A percentile compares a stretch with the other conserved stretches of the same genome.
phyloP scores from a whole-genome alignment of 2,329 filamentous ascomycete species.

The Fusarium buharicum region DNA sequence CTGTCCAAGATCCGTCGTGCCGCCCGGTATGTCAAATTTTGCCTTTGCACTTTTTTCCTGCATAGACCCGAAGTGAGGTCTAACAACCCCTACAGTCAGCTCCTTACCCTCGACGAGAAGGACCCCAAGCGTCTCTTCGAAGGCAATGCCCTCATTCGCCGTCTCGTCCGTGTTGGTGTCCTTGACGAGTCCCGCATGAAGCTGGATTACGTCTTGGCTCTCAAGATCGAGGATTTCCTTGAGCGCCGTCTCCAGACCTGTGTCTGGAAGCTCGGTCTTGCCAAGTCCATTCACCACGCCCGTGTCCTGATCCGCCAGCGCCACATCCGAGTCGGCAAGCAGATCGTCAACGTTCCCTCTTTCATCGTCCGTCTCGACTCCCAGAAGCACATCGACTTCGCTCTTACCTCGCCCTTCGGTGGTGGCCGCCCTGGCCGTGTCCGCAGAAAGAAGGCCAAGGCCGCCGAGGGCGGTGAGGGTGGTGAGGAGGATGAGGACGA shows the following conservation, averaged over 20 bases:
- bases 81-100: slow-evolving; percentile 76
- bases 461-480: slow-evolving; percentile 84
- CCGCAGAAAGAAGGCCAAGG: slow-evolving; percentile 99
- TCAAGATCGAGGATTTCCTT: slow-evolving; percentile 99
- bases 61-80: slow-evolving; percentile 13
- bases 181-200: slow-evolving; percentile 99
- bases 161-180: slow-evolving; percentile 99
- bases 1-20: slow-evolving; percentile 99
- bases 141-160: slow-evolving; percentile 99
- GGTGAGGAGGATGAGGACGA: slow-evolving; percentile 90
- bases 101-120: slow-evolving; percentile 99
- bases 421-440: slow-evolving; percentile 97
- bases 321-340: slow-evolving; percentile 99
- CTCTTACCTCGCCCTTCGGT: slow-evolving; percentile 96
- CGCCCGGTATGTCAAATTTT: slow-evolving; percentile 77
- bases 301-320: slow-evolving; percentile 99
- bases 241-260: slow-evolving; percentile 99
- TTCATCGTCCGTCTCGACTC: slow-evolving; percentile 99
- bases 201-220: slow-evolving; percentile 99
- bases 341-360: slow-evolving; percentile 99
- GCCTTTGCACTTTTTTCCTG: slow-evolving; percentile 1
- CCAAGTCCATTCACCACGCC: slow-evolving; percentile 99
- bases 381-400: slow-evolving; percentile 99
- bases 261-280: slow-evolving; percentile 99
- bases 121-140: slow-evolving; percentile 99